Conservation (phyloP, 164 flowering plant species). For the Macadamia tetraphylla region DNA sequence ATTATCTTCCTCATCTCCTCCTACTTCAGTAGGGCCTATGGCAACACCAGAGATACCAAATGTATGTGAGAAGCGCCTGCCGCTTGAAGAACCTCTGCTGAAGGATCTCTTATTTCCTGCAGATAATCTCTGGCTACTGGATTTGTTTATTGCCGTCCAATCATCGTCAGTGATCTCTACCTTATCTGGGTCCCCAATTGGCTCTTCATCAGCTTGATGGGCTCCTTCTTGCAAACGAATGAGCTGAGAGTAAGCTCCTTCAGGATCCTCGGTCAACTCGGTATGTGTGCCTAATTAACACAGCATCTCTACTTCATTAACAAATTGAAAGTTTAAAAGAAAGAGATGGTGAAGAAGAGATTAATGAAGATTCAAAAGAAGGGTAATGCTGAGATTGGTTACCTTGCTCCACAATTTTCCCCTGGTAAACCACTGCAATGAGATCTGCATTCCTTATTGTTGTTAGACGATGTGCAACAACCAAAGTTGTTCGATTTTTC, state of each 20-base stretch:
- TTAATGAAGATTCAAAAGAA: not conserved
- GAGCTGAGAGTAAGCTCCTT: constrained; percentile 60
- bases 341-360: no score
- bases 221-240: constrained; percentile 47
- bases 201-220: constrained; percentile 17
- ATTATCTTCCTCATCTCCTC: constrained; percentile 6
- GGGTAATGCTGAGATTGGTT: not conserved
- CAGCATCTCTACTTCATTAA: no score
- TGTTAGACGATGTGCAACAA: constrained; percentile 61
- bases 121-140: constrained; percentile 27
- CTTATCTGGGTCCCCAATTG: constrained; percentile 2
- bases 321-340: no score
- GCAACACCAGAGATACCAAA: constrained; percentile 22
- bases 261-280: constrained; percentile 44
- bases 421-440: constrained; percentile 58
- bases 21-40: constrained; percentile 15
- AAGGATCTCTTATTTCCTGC: constrained; percentile 20
- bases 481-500: constrained; percentile 51
- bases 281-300: constrained; percentile 49
- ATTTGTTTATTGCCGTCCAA: constrained; percentile 6
- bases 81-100: constrained; percentile 31
- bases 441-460: constrained; percentile 60
- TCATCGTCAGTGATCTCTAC: constrained; percentile 10
- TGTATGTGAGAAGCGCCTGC: constrained; percentile 20
- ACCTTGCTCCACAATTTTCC: constrained; percentile 68